Conservation (phyloP, 176 grass and related monocot species). For the Aegilops speltoides region DNA sequence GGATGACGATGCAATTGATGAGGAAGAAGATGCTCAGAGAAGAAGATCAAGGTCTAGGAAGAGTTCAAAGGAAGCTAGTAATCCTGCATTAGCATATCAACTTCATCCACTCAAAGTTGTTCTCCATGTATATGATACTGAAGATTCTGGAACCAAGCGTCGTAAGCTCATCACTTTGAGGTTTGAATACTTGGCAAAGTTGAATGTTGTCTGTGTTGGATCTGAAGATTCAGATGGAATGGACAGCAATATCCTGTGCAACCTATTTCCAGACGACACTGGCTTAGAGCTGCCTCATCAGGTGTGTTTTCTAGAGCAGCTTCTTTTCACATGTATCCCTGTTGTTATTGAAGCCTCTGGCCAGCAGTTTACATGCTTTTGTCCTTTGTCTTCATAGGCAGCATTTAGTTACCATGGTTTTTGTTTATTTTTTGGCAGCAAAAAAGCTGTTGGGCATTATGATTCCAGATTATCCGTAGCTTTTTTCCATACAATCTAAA, state of each 20-base stretch:
- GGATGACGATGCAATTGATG: conserved; percentile 90
- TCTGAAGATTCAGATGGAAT: conserved; percentile 63
- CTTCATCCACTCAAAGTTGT: conserved; percentile 89
- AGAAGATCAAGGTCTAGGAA: conserved; percentile 89
- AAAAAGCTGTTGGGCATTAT: neutral
- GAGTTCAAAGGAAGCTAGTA: conserved; percentile 62
- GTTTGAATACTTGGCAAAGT: conserved; percentile 89
- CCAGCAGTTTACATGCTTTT: neutral
- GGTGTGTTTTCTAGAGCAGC: conserved; percentile 34
- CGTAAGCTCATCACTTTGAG: conserved; percentile 53
- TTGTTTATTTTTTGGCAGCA: neutral
- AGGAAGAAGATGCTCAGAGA: conserved; percentile 91
- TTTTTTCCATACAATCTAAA: conserved; percentile 1
- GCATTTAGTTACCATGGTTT: neutral
- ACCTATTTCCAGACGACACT: conserved; percentile 96
- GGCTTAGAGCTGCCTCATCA: conserved; percentile 88
- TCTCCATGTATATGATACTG: conserved; percentile 70
- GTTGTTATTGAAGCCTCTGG: neutral
- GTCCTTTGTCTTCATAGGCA: neutral
- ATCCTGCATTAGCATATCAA: conserved; percentile 61
- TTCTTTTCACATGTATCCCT: conserved; percentile 18
- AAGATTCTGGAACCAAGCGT: conserved; percentile 51
- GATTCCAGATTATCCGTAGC: neutral
- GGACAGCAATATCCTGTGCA: conserved; percentile 82
- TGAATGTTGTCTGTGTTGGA: conserved; percentile 92